Evolutionary conservation across 2,329 filamentous ascomycete genomes (phyloP).

Genomic region (Oidium heveae): DNA sequence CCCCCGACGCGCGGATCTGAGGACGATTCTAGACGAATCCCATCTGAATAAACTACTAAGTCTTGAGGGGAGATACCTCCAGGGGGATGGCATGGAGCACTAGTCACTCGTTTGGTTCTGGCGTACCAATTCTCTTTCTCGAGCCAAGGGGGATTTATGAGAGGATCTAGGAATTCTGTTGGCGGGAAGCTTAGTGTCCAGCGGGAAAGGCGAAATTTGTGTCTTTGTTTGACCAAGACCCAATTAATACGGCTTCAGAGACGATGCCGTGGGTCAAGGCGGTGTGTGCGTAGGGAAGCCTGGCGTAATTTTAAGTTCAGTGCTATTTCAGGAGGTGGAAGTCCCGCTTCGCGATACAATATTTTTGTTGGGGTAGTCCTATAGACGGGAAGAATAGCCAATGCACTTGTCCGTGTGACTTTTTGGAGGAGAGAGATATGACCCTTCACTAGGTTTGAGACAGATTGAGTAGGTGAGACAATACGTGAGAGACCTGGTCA

Average conservation of each 20-base stretch:
- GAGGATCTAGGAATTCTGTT: not conserved
- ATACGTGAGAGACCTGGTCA: too few relatives aligned
- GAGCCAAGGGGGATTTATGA: too few relatives aligned
- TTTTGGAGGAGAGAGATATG: too few relatives aligned
- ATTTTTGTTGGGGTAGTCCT: not conserved
- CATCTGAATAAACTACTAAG: too few relatives aligned
- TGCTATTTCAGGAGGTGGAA: not conserved
- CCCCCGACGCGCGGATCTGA: too few relatives aligned
- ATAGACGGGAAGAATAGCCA: not conserved
- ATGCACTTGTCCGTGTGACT: not conserved
- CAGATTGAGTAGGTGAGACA: too few relatives aligned
- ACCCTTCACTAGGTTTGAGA: too few relatives aligned
- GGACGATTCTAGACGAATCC: too few relatives aligned
- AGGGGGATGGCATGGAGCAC: too few relatives aligned
- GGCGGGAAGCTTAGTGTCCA: not conserved
- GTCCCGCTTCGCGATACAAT: not conserved
- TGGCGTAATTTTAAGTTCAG: not conserved
- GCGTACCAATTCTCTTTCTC: not conserved
- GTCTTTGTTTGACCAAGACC: not conserved
- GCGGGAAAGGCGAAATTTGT: not conserved
- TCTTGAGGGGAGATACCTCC: too few relatives aligned
- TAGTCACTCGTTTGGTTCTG: not conserved
- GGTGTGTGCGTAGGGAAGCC: not conserved
- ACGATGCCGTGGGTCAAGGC: too few relatives aligned
- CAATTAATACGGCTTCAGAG: not conserved